Evolutionary conservation across 78 protist species (phyloP).

Genomic region (Dictyostelium purpureum): DNA sequence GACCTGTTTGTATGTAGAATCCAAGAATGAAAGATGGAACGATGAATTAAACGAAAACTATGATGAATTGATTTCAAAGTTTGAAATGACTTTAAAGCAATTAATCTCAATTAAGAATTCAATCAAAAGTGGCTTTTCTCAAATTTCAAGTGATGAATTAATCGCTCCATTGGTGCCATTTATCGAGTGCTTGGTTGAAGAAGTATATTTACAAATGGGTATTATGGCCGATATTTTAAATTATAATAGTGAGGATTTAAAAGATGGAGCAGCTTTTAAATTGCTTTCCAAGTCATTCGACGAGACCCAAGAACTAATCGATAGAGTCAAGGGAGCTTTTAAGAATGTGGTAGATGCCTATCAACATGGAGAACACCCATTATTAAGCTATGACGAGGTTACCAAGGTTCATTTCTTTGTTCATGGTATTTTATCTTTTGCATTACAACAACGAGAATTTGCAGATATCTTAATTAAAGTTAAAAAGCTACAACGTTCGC

Average conservation of each 20-base stretch:
- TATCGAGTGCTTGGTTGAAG: slow-evolving; percentile 41
- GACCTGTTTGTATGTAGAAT: not conserved
- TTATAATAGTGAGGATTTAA: not conserved
- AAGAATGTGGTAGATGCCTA: slow-evolving; percentile 11
- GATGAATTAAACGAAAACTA: not conserved
- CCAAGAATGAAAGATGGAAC: slow-evolving; percentile 56
- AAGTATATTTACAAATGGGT: slow-evolving; percentile 68
- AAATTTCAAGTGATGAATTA: not conserved
- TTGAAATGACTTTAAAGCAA: slow-evolving; percentile 62
- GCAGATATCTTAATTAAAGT: not conserved
- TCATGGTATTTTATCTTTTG: slow-evolving; percentile 35
- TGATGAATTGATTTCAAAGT: not conserved
- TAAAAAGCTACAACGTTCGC: not conserved
- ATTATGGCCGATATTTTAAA: slow-evolving; percentile 34
- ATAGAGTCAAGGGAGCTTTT: not conserved
- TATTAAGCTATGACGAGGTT: not conserved
- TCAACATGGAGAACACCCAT: not conserved
- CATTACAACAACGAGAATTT: slow-evolving; percentile 30
- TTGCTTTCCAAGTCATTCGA: slow-evolving; percentile 15
- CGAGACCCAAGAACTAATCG: slow-evolving; percentile 36
- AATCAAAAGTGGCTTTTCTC: not conserved
- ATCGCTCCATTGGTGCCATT: slow-evolving; percentile 44
- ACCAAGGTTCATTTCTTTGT: slow-evolving; percentile 54
- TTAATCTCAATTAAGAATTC: slow-evolving; percentile 38
- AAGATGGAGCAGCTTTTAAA: not conserved